Evolutionary conservation across 495 filamentous ascomycete genomes (phyloP).

Genomic region (Penicillium dipodomyicola): DNA sequence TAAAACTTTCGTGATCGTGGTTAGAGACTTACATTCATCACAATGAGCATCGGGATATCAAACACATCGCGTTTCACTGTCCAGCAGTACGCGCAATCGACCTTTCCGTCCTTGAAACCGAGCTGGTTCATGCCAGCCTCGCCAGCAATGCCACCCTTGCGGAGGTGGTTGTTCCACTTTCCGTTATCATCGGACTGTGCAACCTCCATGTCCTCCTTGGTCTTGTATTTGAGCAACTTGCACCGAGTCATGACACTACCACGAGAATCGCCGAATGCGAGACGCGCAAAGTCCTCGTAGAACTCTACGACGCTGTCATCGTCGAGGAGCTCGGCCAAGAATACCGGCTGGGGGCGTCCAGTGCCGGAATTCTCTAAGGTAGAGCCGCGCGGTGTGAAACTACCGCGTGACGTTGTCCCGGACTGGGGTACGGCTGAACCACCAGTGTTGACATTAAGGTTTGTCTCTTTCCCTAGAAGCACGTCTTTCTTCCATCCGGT

Average conservation of each 20-base stretch:
- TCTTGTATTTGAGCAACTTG: slow-evolving; percentile 86
- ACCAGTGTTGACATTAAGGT: slow-evolving; percentile 82
- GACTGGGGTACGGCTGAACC: slow-evolving; percentile 30
- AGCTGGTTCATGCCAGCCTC: slow-evolving; percentile 72
- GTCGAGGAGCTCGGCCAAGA: slow-evolving; percentile 87
- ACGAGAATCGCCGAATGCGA: slow-evolving; percentile 86
- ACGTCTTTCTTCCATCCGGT: slow-evolving; percentile 95
- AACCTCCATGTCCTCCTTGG: slow-evolving; percentile 59
- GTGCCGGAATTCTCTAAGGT: slow-evolving; percentile 22
- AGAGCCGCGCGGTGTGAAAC: slow-evolving; percentile 50
- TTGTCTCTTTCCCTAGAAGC: slow-evolving; percentile 80
- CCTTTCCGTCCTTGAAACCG: slow-evolving; percentile 81
- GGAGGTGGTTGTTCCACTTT: slow-evolving; percentile 45
- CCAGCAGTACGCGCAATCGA: slow-evolving; percentile 95
- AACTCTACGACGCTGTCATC: slow-evolving; percentile 91
- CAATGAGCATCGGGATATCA: slow-evolving; percentile 97
- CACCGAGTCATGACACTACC: slow-evolving; percentile 80
- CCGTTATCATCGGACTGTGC: slow-evolving; percentile 43
- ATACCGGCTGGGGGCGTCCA: slow-evolving; percentile 67
- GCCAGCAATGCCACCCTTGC: slow-evolving; percentile 62
- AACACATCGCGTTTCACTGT: slow-evolving; percentile 95
- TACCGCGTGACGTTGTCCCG: slow-evolving; percentile 41
- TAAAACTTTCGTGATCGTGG: not conserved
- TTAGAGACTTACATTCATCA: slow-evolving; percentile 82
- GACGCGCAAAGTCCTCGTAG: slow-evolving; percentile 89